These are phyloP conservation scores for Knoxia roxburghii DNA, from an alignment of 257 asterid species.

Conservation along the genomic window DNA sequence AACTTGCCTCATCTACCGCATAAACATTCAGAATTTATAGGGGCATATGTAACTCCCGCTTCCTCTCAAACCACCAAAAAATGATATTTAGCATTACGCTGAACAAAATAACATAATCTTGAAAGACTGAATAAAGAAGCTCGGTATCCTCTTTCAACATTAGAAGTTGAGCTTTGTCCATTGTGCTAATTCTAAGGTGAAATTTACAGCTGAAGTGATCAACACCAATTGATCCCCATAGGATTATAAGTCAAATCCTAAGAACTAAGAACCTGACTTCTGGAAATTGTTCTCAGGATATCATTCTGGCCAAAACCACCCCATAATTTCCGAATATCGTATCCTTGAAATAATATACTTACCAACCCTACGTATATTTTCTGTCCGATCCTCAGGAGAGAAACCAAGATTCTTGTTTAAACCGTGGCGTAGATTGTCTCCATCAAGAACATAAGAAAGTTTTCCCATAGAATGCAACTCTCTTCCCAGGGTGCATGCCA, in stretches of 20 bases:
- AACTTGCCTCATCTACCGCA: not conserved
- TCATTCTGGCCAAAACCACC: not conserved
- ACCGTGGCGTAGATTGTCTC: constrained; percentile 96
- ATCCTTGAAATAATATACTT: constrained; percentile 25
- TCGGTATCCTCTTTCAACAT: not conserved
- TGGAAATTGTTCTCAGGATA: not conserved
- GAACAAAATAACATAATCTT: not conserved
- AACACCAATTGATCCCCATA: not conserved
- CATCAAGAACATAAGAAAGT: constrained; percentile 90
- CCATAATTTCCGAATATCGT: not conserved
- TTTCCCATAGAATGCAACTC: constrained; percentile 77
- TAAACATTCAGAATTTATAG: too few relatives aligned
- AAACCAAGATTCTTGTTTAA: constrained; percentile 87
- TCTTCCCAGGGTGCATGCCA: constrained; percentile 86
- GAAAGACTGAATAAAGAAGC: not conserved
- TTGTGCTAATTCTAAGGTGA: not conserved
- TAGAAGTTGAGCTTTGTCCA: not conserved
- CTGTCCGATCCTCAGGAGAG: constrained; percentile 77
- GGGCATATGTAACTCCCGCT: too few relatives aligned
- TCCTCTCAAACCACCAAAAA: too few relatives aligned
- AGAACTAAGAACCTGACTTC: not conserved
- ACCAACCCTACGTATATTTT: constrained; percentile 94
- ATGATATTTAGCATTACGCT: too few relatives aligned
- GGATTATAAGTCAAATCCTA: not conserved
- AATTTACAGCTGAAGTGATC: not conserved